Percentiles rank a stretch among this genome's conserved stretches.
Evolutionary conservation across 495 filamentous ascomycete genomes (phyloP).

Genomic region (Penicillium roqueforti): DNA sequence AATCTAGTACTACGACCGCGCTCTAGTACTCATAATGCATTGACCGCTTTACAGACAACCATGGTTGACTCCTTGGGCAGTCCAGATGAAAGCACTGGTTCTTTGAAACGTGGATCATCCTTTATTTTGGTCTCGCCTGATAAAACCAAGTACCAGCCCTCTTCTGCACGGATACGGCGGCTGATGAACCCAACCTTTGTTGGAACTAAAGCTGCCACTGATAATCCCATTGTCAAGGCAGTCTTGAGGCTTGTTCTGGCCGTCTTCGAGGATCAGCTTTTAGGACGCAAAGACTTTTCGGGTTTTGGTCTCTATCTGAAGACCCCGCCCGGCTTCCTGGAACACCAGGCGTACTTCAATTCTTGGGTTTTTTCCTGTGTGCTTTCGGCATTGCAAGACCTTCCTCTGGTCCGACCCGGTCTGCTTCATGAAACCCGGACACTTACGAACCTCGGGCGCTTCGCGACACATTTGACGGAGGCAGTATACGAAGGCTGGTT

Average conservation of each 20-base stretch:
- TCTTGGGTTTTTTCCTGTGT: conserved; percentile 79
- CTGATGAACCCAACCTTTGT: conserved; percentile 43
- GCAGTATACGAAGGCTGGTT: conserved; percentile 96
- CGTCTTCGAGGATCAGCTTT: conserved; percentile 78
- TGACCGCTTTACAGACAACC: conserved; percentile 67
- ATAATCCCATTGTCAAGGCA: conserved; percentile 67
- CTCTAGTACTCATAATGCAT: conserved; percentile 42
- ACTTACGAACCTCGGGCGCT: conserved; percentile 78
- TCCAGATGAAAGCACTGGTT: conserved; percentile 48
- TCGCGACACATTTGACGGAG: conserved; percentile 75
- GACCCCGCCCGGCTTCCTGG: conserved; percentile 83
- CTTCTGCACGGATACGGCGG: conserved; percentile 57
- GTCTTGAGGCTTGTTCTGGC: conserved; percentile 69
- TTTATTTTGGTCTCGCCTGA: conserved; percentile 83
- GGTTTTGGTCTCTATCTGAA: conserved; percentile 88
- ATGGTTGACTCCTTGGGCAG: conserved; percentile 51
- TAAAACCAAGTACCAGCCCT: conserved; percentile 48
- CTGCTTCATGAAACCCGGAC: conserved; percentile 76
- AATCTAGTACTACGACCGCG: conserved; percentile 77
- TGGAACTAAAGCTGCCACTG: conserved; percentile 47
- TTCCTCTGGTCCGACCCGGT: conserved; percentile 65
- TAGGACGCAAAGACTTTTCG: conserved; percentile 81
- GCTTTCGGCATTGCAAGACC: conserved; percentile 64
- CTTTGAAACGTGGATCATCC: conserved; percentile 71
- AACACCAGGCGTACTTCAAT: conserved; percentile 91